A percentile compares a stretch with the other conserved stretches of the same genome.
phyloP scores from a whole-genome alignment of 75 land plant species.

The Sequoia sempervirens region DNA sequence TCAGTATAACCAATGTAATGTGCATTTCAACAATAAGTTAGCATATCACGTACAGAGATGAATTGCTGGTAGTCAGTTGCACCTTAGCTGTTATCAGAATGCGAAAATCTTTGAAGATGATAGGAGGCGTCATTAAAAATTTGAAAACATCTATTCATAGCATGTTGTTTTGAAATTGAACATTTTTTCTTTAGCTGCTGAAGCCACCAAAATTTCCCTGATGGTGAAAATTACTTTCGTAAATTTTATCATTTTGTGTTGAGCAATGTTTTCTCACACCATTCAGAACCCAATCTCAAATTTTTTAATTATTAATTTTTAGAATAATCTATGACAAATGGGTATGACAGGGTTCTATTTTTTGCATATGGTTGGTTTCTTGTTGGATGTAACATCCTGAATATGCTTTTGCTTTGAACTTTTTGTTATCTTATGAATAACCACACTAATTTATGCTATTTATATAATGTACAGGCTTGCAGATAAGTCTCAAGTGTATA shows the following conservation, averaged over 20 bases:
- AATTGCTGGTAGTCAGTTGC: no score
- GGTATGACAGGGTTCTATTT: background rate
- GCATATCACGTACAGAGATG: no score
- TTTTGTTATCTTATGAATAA: background rate
- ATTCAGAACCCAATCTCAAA: background rate
- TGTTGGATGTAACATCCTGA: background rate
- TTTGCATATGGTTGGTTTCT: background rate
- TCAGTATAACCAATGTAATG: no score
- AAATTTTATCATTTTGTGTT: background rate
- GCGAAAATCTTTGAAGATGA: no score
- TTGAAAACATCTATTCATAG: background rate
- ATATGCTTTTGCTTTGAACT: background rate
- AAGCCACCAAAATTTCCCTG: background rate
- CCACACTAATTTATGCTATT: background rate
- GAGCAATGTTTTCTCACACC: background rate
- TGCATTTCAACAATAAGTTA: no score
- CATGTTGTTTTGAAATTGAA: background rate
- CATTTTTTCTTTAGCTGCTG: background rate
- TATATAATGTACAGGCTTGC: slow-evolving; percentile 64
- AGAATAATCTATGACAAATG: no score
- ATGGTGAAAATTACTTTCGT: background rate
- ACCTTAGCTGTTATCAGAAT: no score
- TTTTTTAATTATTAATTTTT: no score
- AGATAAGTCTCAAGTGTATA: slow-evolving; percentile 91
- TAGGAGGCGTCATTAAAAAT: background rate